Evolutionary conservation across 805 yeast genomes (phyloP).

Genomic region (Candida odintsovae): DNA sequence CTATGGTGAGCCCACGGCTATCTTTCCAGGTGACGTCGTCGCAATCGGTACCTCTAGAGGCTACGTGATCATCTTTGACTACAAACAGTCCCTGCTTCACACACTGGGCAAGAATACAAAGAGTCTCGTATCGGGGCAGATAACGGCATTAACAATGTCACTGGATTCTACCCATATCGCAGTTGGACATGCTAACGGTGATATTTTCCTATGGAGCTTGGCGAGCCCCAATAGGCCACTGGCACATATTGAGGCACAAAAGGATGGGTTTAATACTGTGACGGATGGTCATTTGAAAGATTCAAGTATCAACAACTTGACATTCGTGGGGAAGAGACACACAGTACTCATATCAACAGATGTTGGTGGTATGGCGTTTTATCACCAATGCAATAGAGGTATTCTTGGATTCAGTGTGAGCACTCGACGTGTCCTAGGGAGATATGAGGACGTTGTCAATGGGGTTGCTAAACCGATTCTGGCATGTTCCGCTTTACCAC

Average conservation of each 20-base stretch:
- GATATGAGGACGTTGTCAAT: constrained; percentile 23
- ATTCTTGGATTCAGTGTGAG: constrained; percentile 44
- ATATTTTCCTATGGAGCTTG: constrained; percentile 64
- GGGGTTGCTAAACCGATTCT: constrained; percentile 29
- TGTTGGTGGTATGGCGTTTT: constrained; percentile 48
- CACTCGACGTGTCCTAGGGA: constrained; percentile 50
- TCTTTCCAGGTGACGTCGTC: constrained; percentile 40
- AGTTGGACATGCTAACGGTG: constrained; percentile 64
- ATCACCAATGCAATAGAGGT: constrained; percentile 58
- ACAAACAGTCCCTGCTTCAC: constrained; percentile 50
- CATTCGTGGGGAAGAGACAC: constrained; percentile 45
- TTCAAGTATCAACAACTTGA: constrained; percentile 34
- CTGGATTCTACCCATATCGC: constrained; percentile 66
- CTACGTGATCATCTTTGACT: constrained; percentile 57
- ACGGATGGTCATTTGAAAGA: constrained; percentile 28
- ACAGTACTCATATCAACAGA: constrained; percentile 55
- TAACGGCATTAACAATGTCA: constrained; percentile 54
- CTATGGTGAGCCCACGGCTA: constrained; percentile 47
- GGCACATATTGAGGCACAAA: constrained; percentile 18
- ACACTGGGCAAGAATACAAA: constrained; percentile 30
- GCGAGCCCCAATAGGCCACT: constrained; percentile 26
- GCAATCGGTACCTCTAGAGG: constrained; percentile 73
- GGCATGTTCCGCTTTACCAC: constrained; percentile 47
- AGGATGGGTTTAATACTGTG: constrained; percentile 15
- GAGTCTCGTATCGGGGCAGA: constrained; percentile 36